Base-by-base conservation (phyloP, 345 rosid species). In the Acer saccharum region DNA sequence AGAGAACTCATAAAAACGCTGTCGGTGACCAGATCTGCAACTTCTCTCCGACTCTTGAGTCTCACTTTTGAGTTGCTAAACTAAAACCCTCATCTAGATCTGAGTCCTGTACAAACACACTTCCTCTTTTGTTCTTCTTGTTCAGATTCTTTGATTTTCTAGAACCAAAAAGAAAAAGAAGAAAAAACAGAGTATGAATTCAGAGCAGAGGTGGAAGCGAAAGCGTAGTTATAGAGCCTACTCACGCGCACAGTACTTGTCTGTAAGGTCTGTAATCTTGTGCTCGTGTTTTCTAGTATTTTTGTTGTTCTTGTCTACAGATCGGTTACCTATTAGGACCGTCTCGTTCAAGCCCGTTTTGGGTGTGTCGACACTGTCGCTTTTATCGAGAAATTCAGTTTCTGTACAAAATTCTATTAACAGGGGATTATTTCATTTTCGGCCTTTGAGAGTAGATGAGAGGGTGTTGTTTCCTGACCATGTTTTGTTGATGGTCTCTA, bases 401-500 rank as follows among this genome's bases (percentile, higher is more conserved):
- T 87, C 93, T 29, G 68, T 84, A 72, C 89, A 80, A 0, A 87
- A 81, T 76, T 82, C 90, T n/a, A 50, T 80, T 23, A 84, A 65
- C 68, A 71, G 64, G 25, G 65, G 72, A 61, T 77, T 82, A 61
- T 77, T 82, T 14, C 58, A 25, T n/a, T 71, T 86, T 21, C 74
- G 72, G 39, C 79, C 83, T 70, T 73, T 89, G 55, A 78, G 78
- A 0, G 82, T 96, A 17, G 89, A 90, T 61, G 94, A 81, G 78
- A 84, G 89, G 77, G 91, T 94, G n/a, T 80, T 88, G 79, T 88
- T 96, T 48, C 98, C 97, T 1, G 98, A 94, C 85, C 97, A 94
- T 58, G 35, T 91, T n/a, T 63, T 97, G 76, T 81, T 97, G 14
- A 80, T 94, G 78, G 83, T 89, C 0, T 81, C 97, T 4, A 72